These are phyloP conservation scores for Kokia cookei DNA, from an alignment of 441 rosid species.

Conservation along the genomic window DNA sequence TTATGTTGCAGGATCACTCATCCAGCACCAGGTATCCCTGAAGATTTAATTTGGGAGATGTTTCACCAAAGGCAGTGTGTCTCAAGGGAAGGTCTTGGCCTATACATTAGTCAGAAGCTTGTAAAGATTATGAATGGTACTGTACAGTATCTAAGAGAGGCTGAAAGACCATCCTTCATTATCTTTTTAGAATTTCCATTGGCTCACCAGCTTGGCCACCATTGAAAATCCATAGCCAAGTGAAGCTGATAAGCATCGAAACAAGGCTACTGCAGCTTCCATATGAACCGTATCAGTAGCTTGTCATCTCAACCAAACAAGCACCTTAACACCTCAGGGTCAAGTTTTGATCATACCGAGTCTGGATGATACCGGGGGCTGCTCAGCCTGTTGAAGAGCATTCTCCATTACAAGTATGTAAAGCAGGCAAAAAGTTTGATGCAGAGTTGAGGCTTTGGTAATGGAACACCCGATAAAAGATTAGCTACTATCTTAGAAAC, in stretches of 20 bases:
- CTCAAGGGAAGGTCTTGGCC: conserved; percentile 81
- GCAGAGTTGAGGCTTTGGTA: background rate
- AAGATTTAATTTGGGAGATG: conserved; percentile 60
- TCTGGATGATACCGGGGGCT: background rate
- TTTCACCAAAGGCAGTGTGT: conserved; percentile 43
- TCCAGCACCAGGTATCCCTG: conserved; percentile 80
- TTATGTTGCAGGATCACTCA: conserved; percentile 46
- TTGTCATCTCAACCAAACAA: background rate
- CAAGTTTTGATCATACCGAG: background rate
- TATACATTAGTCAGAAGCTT: conserved; percentile 64
- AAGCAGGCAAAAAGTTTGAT: background rate
- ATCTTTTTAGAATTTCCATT: conserved; percentile 60
- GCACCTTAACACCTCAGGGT: background rate
- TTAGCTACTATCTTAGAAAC: background rate
- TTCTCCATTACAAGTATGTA: background rate
- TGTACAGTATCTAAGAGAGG: conserved; percentile 70
- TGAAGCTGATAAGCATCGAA: background rate
- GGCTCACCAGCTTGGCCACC: conserved; percentile 13
- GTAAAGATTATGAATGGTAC: conserved; percentile 77
- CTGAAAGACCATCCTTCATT: conserved; percentile 60
- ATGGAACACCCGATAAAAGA: background rate
- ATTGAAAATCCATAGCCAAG: background rate
- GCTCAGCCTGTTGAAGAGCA: background rate
- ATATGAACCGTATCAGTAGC: background rate
- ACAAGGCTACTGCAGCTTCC: background rate